phyloP scores from a whole-genome alignment of 2,329 filamentous ascomycete species.

The Westerdykella sp. region DNA sequence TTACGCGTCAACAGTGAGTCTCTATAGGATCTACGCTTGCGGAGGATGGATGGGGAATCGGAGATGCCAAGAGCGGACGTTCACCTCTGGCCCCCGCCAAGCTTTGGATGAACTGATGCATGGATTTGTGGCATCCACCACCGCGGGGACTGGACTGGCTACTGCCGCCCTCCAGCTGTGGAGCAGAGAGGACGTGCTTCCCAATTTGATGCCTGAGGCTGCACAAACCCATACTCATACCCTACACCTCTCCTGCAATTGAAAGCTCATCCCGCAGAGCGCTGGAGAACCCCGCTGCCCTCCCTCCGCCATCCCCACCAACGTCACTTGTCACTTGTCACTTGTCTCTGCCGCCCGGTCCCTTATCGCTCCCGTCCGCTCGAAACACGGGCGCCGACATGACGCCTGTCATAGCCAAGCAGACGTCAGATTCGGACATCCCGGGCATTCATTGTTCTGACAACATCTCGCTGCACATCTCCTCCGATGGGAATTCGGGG shows the following conservation, averaged over 20 bases:
- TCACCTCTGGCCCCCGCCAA: constrained; percentile 7
- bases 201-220: constrained; percentile 7
- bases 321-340: no score
- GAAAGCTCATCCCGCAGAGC: not conserved
- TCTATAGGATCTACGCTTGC: not conserved
- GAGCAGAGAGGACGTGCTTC: not conserved
- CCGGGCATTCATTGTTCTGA: constrained; percentile 42
- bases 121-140: no score
- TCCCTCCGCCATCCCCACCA: not conserved
- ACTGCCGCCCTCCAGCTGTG: no score
- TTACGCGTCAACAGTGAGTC: not conserved
- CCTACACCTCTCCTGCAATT: not conserved
- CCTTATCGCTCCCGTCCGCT: not conserved
- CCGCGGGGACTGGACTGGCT: no score
- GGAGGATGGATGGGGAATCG: constrained; percentile 1
- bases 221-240: not conserved
- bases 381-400: not conserved
- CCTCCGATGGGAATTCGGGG: constrained; percentile 30
- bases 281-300: not conserved
- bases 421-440: constrained; percentile 21
- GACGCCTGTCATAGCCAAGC: constrained; percentile 13
- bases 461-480: constrained; percentile 45
- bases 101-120: not conserved
- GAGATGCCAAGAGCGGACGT: not conserved
- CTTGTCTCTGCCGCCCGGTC: not conserved